Percentiles rank a stretch among this genome's conserved stretches.
phyloP scores from a whole-genome alignment of 352 stramenopile genomes.

The Phytophthora capsici region DNA sequence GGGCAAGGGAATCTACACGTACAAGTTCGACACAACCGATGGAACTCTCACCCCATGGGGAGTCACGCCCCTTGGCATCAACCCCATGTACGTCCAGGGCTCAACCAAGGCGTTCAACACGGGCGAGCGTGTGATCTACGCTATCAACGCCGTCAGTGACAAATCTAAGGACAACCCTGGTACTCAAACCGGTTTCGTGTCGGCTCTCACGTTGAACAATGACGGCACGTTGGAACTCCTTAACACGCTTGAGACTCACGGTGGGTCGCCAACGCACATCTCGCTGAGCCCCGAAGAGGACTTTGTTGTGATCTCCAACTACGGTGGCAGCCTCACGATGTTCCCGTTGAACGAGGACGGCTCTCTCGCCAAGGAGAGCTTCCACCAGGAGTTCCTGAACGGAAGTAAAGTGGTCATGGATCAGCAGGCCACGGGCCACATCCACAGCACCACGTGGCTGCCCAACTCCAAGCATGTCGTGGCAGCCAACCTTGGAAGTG shows the following conservation, averaged over 20 bases:
- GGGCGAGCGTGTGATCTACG: constrained; percentile 50
- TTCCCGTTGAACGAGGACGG: constrained; percentile 59
- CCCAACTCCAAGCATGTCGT: constrained; percentile 49
- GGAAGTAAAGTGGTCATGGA: constrained; percentile 45
- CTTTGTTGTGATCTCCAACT: constrained; percentile 72
- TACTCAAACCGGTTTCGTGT: constrained; percentile 56
- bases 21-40: constrained; percentile 51
- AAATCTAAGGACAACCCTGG: constrained; percentile 29
- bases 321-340: constrained; percentile 64
- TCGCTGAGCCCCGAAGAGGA: constrained; percentile 53
- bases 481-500: constrained; percentile 65
- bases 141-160: constrained; percentile 60
- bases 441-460: constrained; percentile 75
- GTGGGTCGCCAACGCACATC: constrained; percentile 53
- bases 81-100: constrained; percentile 71
- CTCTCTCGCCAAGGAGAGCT: constrained; percentile 40
- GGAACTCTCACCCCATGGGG: constrained; percentile 46
- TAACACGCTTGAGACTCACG: constrained; percentile 58
- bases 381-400: constrained; percentile 49
- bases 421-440: constrained; percentile 53
- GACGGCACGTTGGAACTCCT: constrained; percentile 52
- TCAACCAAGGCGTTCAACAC: constrained; percentile 36
- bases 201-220: constrained; percentile 44
- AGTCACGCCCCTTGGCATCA: constrained; percentile 63
- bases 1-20: constrained; percentile 68